phyloP scores from a whole-genome alignment of 495 filamentous ascomycete species.

The Lindgomyces ingoldianus region DNA sequence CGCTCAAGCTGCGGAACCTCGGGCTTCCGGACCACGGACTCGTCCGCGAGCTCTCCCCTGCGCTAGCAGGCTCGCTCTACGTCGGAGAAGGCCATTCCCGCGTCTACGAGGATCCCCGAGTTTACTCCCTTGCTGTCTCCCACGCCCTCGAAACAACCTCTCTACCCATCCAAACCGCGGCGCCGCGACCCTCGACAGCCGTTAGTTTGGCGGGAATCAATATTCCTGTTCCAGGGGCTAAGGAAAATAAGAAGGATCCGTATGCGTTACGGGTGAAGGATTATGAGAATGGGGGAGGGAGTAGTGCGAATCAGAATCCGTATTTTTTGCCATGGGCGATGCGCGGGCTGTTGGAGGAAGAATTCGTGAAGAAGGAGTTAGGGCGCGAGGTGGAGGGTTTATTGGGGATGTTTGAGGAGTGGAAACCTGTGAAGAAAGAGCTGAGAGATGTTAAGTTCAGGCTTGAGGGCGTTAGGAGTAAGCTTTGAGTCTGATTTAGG shows the following conservation, averaged over 20 bases:
- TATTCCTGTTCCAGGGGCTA: constrained; percentile 9
- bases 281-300: constrained; percentile 32
- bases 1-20: constrained; percentile 87
- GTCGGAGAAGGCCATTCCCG: constrained; percentile 90
- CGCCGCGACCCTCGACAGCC: constrained; percentile 19
- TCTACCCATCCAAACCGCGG: constrained; percentile 16
- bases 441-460: constrained; percentile 96
- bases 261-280: constrained; percentile 36
- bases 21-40: constrained; percentile 91
- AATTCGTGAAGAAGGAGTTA: constrained; percentile 79
- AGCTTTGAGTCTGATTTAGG: constrained; percentile 55
- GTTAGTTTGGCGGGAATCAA: constrained; percentile 5
- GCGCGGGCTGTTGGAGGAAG: constrained; percentile 88
- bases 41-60: constrained; percentile 82
- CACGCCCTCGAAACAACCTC: constrained; percentile 81
- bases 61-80: constrained; percentile 89
- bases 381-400: constrained; percentile 74
- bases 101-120: constrained; percentile 85
- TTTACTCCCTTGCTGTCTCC: constrained; percentile 83
- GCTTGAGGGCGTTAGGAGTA: constrained; percentile 86
- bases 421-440: constrained; percentile 85
- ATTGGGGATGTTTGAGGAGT: constrained; percentile 85
- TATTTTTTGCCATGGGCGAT: constrained; percentile 93
- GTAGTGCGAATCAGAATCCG: constrained; percentile 65
- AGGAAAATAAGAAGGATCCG: constrained; percentile 45